Percentiles rank a stretch among this genome's conserved stretches.
phyloP scores from a whole-genome alignment of 2,329 filamentous ascomycete genomes.

The Ophiocordyceps sinensis region DNA sequence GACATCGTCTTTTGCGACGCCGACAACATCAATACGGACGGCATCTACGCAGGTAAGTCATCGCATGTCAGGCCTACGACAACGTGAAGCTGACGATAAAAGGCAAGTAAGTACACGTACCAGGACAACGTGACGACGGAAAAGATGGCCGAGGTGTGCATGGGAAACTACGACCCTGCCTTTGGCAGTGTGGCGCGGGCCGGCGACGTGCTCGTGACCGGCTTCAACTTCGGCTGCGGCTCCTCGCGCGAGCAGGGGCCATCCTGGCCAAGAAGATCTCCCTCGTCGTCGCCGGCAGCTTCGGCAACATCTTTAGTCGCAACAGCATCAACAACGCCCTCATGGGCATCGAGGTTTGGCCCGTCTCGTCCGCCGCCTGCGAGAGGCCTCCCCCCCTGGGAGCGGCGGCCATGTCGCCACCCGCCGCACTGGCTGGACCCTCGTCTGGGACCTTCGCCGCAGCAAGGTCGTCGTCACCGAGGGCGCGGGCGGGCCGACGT shows the following conservation, averaged over 20 bases:
- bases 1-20: constrained; percentile 81
- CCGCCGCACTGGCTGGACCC: constrained; percentile 66
- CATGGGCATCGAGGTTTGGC: constrained; percentile 58
- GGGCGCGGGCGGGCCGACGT: constrained; percentile 45
- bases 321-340: constrained; percentile 73
- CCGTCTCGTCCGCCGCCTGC: constrained; percentile 47
- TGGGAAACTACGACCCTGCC: constrained; percentile 78
- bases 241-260: constrained; percentile 64
- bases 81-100: no score
- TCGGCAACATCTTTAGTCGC: constrained; percentile 69
- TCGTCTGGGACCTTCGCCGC: constrained; percentile 66
- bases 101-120: constrained; percentile 77
- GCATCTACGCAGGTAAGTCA: constrained; percentile 76
- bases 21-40: constrained; percentile 78
- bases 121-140: constrained; percentile 66
- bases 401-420: constrained; percentile 25
- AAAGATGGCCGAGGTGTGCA: constrained; percentile 78
- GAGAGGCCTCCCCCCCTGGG: constrained; percentile 39
- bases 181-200: constrained; percentile 51
- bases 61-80: no score
- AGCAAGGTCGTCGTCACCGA: constrained; percentile 60
- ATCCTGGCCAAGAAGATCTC: constrained; percentile 70
- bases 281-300: constrained; percentile 66
- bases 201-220: constrained; percentile 70
- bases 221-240: constrained; percentile 83